Evolutionary conservation across 1,284 basidiomycete genomes (phyloP).

Genomic region (Rhodotorula sp.): DNA sequence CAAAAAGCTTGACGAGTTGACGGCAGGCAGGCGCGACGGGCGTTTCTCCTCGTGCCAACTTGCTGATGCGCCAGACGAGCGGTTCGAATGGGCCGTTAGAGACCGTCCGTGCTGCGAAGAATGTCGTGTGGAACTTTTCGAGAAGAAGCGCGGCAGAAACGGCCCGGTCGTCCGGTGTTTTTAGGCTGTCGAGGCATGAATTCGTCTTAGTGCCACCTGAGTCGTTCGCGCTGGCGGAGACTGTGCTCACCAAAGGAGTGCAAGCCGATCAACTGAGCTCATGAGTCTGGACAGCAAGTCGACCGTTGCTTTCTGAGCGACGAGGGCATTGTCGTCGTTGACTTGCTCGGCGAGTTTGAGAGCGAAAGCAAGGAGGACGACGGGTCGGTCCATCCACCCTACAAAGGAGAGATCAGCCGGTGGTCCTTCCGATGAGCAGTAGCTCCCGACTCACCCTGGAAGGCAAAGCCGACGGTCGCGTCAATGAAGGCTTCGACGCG

Average conservation of each 20-base stretch:
- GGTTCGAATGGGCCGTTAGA: not conserved
- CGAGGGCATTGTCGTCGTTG: constrained; percentile 23
- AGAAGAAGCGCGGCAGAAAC: no score
- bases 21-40: not conserved
- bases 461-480: constrained; percentile 1
- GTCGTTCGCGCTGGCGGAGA: no score
- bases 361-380: not conserved
- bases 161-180: no score
- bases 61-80: constrained; percentile 12
- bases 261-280: no score
- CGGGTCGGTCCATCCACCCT: constrained; percentile 19
- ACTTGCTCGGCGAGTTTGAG: constrained; percentile 19
- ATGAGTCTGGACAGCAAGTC: no score
- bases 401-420: not conserved
- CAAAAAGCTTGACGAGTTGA: constrained; percentile 18
- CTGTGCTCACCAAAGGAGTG: no score
- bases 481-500: constrained; percentile 12
- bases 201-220: no score
- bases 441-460: constrained; percentile 25
- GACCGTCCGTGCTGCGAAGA: no score
- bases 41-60: not conserved
- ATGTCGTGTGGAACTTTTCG: no score
- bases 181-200: no score
- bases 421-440: no score
- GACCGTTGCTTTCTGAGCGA: not conserved